Evolutionary conservation across 1,284 basidiomycete genomes (phyloP).

Genomic region (Ustilago sp.): DNA sequence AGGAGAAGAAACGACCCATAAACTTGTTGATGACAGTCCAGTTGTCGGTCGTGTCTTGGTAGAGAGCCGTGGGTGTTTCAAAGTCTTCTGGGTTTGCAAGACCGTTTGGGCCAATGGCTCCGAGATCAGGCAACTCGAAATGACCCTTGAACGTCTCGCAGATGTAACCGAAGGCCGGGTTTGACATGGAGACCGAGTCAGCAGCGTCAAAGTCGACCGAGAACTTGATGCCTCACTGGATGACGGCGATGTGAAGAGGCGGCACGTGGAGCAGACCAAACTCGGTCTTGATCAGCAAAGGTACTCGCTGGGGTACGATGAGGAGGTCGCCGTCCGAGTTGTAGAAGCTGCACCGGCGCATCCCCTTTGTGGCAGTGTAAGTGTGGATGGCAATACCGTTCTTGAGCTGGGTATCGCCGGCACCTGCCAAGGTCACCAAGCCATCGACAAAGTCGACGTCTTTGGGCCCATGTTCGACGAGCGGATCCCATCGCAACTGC

Average conservation of each 20-base stretch:
- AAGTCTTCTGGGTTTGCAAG: slow-evolving; percentile 74
- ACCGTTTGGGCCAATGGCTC: slow-evolving; percentile 75
- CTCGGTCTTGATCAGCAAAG: slow-evolving; percentile 79
- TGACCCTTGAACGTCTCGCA: slow-evolving; percentile 74
- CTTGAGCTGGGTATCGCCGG: slow-evolving; percentile 75
- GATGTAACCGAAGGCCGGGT: slow-evolving; percentile 69
- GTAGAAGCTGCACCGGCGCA: slow-evolving; percentile 77
- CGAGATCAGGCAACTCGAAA: slow-evolving; percentile 77
- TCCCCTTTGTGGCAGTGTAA: slow-evolving; percentile 76
- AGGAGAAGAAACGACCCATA: slow-evolving; percentile 74
- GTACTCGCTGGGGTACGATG: slow-evolving; percentile 77
- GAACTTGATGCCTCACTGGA: slow-evolving; percentile 78
- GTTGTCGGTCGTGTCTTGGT: slow-evolving; percentile 75
- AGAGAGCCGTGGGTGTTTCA: slow-evolving; percentile 75
- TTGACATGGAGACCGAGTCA: slow-evolving; percentile 68
- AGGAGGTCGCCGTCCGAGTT: slow-evolving; percentile 79
- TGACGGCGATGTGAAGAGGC: slow-evolving; percentile 76
- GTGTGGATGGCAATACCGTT: slow-evolving; percentile 73
- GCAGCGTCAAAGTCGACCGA: slow-evolving; percentile 71
- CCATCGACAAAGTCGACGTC: slow-evolving; percentile 76
- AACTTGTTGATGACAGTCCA: slow-evolving; percentile 71
- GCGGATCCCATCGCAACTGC: slow-evolving; percentile 77
- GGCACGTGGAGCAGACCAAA: slow-evolving; percentile 78
- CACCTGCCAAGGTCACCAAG: slow-evolving; percentile 77
- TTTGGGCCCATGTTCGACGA: slow-evolving; percentile 68